Percentiles rank a stretch among this genome's conserved stretches.
Evolutionary conservation across 1,139 yeast species (phyloP).

Genomic region (Yamadazyma sp.): DNA sequence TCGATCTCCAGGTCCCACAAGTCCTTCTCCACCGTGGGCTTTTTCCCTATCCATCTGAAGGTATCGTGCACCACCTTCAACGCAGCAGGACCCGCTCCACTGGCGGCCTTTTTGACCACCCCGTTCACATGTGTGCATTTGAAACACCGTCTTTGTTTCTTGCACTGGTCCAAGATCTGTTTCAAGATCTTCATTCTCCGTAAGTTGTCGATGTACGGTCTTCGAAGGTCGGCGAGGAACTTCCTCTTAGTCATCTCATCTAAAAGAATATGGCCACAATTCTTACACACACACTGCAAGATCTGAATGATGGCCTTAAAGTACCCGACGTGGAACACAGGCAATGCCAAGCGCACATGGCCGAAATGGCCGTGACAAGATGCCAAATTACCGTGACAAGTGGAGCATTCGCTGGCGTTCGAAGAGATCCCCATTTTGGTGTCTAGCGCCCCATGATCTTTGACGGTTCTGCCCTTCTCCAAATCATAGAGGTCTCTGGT

Average conservation of each 20-base stretch:
- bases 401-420: constrained; percentile 77
- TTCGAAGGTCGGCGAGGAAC: constrained; percentile 72
- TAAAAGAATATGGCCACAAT: constrained; percentile 76
- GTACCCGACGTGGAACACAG: constrained; percentile 97
- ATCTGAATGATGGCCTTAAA: constrained; percentile 90
- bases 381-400: constrained; percentile 91
- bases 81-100: constrained; percentile 89
- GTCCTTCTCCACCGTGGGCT: constrained; percentile 78
- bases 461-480: constrained; percentile 78
- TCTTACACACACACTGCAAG: constrained; percentile 88
- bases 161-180: constrained; percentile 85
- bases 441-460: constrained; percentile 84
- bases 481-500: constrained; percentile 91
- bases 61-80: constrained; percentile 94
- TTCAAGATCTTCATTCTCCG: constrained; percentile 88
- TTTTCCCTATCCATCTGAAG: constrained; percentile 93
- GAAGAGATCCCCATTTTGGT: constrained; percentile 92
- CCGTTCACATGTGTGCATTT: constrained; percentile 90
- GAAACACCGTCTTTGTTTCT: constrained; percentile 89
- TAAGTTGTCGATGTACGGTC: constrained; percentile 88
- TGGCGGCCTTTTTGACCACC: constrained; percentile 95
- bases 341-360: constrained; percentile 86
- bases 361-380: constrained; percentile 99
- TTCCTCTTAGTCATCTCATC: constrained; percentile 71
- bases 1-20: constrained; percentile 87